phyloP scores from a whole-genome alignment of 2,329 filamentous ascomycete genomes.

The Tolypocladium tundrense region DNA sequence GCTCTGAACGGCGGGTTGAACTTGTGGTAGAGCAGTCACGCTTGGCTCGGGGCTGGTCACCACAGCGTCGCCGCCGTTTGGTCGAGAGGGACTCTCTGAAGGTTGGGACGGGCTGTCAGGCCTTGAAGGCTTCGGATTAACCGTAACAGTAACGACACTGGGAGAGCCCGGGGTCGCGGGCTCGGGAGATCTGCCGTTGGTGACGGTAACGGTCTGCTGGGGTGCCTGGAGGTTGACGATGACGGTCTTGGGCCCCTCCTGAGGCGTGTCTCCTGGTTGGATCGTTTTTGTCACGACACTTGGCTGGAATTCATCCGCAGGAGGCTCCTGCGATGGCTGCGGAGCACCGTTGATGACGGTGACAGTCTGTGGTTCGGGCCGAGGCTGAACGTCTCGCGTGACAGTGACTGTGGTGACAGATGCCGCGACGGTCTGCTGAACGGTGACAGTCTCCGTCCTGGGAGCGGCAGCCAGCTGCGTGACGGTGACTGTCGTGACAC shows the following conservation, averaged over 20 bases:
- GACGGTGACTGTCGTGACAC: constrained; percentile 14
- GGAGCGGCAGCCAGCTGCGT: constrained; percentile 10
- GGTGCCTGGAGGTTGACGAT: not conserved
- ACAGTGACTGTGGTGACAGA: constrained; percentile 8
- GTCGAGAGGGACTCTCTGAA: not conserved
- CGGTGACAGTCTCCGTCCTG: constrained; percentile 8
- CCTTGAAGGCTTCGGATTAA: not conserved
- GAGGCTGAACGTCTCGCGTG: constrained; percentile 4
- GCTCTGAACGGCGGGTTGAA: constrained; percentile 5
- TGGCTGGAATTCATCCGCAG: not conserved
- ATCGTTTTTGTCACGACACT: constrained; percentile 11
- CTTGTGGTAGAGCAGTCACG: constrained; percentile 12
- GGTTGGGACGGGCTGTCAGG: not conserved
- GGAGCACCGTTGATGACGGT: not conserved
- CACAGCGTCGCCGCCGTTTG: not conserved
- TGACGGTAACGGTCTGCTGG: constrained; percentile 8
- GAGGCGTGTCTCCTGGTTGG: constrained; percentile 3
- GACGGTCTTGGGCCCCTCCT: constrained; percentile 7
- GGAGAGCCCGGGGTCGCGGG: not conserved
- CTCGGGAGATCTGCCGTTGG: not conserved
- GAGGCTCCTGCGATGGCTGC: not conserved
- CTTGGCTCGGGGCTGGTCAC: not conserved
- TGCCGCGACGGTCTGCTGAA: constrained; percentile 9
- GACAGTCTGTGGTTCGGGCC: constrained; percentile 4
- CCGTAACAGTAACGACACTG: not conserved